Percentiles rank a stretch among this genome's conserved stretches.
Evolutionary conservation across 768 basidiomycete species (phyloP).

Genomic region (Phaeotremella fagi): DNA sequence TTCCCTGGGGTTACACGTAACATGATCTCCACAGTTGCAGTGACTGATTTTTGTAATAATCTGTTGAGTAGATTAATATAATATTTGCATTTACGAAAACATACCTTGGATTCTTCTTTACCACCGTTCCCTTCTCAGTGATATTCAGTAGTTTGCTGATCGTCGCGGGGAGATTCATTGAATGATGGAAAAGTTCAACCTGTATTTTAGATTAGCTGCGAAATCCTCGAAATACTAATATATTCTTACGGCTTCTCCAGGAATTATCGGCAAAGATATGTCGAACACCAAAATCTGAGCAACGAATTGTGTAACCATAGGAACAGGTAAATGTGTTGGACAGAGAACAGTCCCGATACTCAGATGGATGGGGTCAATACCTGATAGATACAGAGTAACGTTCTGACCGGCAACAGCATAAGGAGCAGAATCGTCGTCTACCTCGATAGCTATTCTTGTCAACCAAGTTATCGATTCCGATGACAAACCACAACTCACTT

Average conservation of each 20-base stretch:
- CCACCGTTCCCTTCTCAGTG: slow-evolving; percentile 71
- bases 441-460: slow-evolving; percentile 74
- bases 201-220: slow-evolving; percentile 36
- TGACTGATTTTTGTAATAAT: slow-evolving; percentile 64
- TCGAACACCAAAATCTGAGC: slow-evolving; percentile 94
- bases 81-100: no score
- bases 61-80: neutral
- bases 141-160: slow-evolving; percentile 73
- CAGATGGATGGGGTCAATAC: slow-evolving; percentile 79
- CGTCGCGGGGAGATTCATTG: slow-evolving; percentile 83
- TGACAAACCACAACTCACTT: slow-evolving; percentile 40
- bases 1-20: slow-evolving; percentile 61
- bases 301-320: slow-evolving; percentile 68
- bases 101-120: slow-evolving; percentile 77
- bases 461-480: neutral
- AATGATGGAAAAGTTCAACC: slow-evolving; percentile 95
- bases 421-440: slow-evolving; percentile 67
- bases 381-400: slow-evolving; percentile 73
- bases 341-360: slow-evolving; percentile 87
- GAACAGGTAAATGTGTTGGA: slow-evolving; percentile 64
- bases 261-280: slow-evolving; percentile 77
- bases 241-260: slow-evolving; percentile 68
- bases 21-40: slow-evolving; percentile 80
- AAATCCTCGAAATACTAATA: neutral
- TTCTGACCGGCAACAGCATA: slow-evolving; percentile 92